A percentile compares a stretch with the other conserved stretches of the same genome.
Evolutionary conservation across 2,329 filamentous ascomycete species (phyloP).

Genomic region (Ophiostoma pallidulum): DNA sequence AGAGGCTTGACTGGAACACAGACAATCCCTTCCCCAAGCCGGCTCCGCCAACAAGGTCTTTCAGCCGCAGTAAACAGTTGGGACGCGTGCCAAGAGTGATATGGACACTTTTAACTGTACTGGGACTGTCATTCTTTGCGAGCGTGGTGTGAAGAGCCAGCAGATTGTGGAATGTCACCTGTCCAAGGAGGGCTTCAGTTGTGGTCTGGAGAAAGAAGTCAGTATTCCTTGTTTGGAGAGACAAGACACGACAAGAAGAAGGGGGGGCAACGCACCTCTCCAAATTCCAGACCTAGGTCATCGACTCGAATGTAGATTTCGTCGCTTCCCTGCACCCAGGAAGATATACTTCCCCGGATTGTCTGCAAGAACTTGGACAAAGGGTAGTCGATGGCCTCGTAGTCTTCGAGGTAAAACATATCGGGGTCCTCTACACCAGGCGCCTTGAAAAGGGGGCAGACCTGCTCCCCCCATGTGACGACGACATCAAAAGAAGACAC

Average conservation of each 20-base stretch:
- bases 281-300: conserved; percentile 43
- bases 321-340: conserved; percentile 36
- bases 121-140: conserved; percentile 15
- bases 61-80: conserved; percentile 17
- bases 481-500: conserved; percentile 20
- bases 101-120: conserved; percentile 9
- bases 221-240: not conserved
- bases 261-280: conserved; percentile 32
- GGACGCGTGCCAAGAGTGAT: conserved; percentile 17
- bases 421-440: conserved; percentile 29
- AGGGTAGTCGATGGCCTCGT: conserved; percentile 32
- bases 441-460: conserved; percentile 26
- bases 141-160: conserved; percentile 18
- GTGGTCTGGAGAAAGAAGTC: conserved; percentile 14
- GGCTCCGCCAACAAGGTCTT: conserved; percentile 17
- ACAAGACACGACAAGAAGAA: not conserved
- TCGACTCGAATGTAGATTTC: conserved; percentile 44
- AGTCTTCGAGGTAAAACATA: conserved; percentile 37
- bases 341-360: conserved; percentile 36
- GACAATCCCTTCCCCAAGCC: conserved; percentile 16
- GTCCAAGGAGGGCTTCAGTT: conserved; percentile 17
- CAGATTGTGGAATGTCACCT: conserved; percentile 18
- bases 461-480: conserved; percentile 24
- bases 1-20: conserved; percentile 3
- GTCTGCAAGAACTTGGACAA: conserved; percentile 36